Base-by-base conservation (phyloP, 495 filamentous ascomycete species). In the Penicillium arizonense region DNA sequence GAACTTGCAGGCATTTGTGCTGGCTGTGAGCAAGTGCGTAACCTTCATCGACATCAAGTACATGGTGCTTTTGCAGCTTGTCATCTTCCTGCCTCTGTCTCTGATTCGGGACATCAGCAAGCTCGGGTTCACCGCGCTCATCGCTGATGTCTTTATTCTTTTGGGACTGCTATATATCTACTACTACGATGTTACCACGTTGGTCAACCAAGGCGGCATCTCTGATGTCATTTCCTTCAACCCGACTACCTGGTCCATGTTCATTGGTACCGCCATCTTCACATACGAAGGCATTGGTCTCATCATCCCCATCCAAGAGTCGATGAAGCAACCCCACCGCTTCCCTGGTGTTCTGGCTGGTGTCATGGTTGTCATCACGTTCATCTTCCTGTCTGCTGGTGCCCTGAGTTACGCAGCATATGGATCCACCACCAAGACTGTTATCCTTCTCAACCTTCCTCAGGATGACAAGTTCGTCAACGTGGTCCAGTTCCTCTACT, bases 241-340 rank as follows among this genome's bases (percentile, higher is more conserved):
- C 73, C 71, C 84, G 4, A 79, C 85, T 18, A 83, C 88, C 61
- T 98, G 94, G 94, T 96, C 92, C 0, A 82, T 97, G 32, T 96
- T 97, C 69, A 97, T 98, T 61, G 94, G 94, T 57, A 97, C 94
- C 7, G 95, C 94, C 16, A 97, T 98, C 58, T 98, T 98, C 76
- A 98, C 94, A 5, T 98, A 96, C 57, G 94, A 98, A 64, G 94
- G 94, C 16, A 91, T 98, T 57, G 94, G 94, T 16, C 81, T 98
- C n/a, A 96, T 98, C 71, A 96, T 98, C 51, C 94, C 94, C 3
- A 97, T 98, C 51, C 95, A 98, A 71, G 90, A 94, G 63, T 94
- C 91, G 3, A 98, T 98, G 94, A 87, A 83, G 63, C 76, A 89
- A 42, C 94, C 90, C 1, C 77, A 84, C 45, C 90, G 95, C 61